phyloP scores from a whole-genome alignment of 1,284 basidiomycete genomes.

The Ceratobasidium sp. region DNA sequence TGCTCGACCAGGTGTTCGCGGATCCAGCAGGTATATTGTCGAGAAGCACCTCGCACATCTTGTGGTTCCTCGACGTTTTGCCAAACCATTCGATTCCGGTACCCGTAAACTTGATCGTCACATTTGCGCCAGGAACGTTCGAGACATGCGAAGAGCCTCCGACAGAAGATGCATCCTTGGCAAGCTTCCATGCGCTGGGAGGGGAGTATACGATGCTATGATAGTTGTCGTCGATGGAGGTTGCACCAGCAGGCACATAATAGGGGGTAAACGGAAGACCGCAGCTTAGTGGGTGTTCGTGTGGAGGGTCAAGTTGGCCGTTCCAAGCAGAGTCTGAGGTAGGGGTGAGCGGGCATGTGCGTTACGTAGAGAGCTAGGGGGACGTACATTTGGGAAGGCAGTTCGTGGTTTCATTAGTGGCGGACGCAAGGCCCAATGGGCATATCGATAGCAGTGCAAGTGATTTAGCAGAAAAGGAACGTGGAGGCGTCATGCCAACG shows the following conservation, averaged over 20 bases:
- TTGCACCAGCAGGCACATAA: conserved; percentile 76
- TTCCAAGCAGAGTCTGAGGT: conserved; percentile 38
- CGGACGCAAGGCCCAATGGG: not conserved
- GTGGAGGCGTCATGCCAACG: not conserved
- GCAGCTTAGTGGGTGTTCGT: conserved; percentile 10
- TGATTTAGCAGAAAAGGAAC: conserved; percentile 6
- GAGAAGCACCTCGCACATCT: conserved; percentile 66
- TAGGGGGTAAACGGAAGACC: conserved; percentile 65
- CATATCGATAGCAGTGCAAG: conserved; percentile 4
- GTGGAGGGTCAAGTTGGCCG: conserved; percentile 3
- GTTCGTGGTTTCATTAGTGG: not conserved
- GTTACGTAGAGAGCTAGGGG: no score
- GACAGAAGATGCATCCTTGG: conserved; percentile 64
- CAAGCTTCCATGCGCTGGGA: conserved; percentile 64
- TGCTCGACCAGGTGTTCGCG: conserved; percentile 62
- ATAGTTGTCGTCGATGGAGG: conserved; percentile 73
- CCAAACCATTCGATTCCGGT: conserved; percentile 83
- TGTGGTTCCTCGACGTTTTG: conserved; percentile 64
- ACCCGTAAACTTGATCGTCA: conserved; percentile 70
- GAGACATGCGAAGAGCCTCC: conserved; percentile 47
- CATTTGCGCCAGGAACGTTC: conserved; percentile 59
- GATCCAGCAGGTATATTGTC: conserved; percentile 63
- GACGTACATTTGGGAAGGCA: not conserved
- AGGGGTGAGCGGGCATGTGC: no score
- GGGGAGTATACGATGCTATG: conserved; percentile 67